Conservation (phyloP, 345 rosid genomes). For the Euphorbia peplus region DNA sequence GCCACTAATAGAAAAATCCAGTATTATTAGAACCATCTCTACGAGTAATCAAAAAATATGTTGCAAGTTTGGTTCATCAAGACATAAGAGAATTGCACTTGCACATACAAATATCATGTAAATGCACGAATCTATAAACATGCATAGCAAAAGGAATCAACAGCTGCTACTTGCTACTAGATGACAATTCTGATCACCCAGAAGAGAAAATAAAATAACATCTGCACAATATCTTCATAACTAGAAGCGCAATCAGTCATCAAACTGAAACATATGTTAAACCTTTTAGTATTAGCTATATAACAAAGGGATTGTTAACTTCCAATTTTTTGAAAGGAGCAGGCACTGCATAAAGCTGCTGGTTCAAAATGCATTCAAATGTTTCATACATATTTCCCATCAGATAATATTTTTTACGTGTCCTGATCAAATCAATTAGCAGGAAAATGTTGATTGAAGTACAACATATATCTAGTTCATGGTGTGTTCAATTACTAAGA, state of each 20-base stretch:
- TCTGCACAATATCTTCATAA: not conserved
- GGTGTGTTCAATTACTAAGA: not conserved
- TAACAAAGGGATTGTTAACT: not conserved
- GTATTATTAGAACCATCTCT: not conserved
- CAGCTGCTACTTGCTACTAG: not conserved
- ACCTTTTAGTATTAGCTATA: not conserved
- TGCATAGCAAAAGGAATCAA: not conserved
- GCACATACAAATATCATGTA: constrained; percentile 12
- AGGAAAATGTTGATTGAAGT: not conserved
- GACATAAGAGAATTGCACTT: constrained; percentile 40
- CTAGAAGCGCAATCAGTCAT: not conserved
- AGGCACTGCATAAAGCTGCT: not conserved
- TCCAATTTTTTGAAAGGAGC: no score
- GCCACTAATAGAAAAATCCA: not conserved
- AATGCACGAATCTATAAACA: not conserved
- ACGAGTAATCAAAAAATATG: constrained; percentile 42
- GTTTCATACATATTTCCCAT: not conserved
- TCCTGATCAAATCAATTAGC: not conserved
- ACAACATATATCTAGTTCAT: not conserved
- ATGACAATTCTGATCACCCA: not conserved
- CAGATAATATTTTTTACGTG: not conserved
- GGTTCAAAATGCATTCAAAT: no score
- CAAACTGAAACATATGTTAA: not conserved
- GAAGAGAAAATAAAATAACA: not conserved
- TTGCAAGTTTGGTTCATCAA: not conserved